These are phyloP conservation scores for Lactifluus volemus DNA, from an alignment of 768 basidiomycete species.

Conservation along the genomic window DNA sequence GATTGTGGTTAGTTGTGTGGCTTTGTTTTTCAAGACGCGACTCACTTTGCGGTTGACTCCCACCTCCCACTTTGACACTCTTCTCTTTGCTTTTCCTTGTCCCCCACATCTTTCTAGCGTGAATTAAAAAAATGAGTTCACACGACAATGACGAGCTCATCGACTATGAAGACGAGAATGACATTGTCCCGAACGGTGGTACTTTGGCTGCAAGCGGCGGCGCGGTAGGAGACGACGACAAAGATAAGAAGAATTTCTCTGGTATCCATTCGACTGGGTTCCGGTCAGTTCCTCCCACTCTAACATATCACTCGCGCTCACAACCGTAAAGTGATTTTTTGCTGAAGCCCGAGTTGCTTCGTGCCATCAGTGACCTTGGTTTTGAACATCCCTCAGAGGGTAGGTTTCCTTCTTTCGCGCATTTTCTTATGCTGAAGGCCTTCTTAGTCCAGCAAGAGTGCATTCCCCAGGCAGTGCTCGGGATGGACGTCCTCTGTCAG, in stretches of 20 bases:
- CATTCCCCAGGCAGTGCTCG: conserved; percentile 97
- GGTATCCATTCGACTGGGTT: conserved; percentile 99
- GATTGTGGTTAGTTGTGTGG: conserved; percentile 11
- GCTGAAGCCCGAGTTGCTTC: conserved; percentile 91
- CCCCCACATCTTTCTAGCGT: conserved; percentile 25
- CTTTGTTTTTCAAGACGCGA: conserved; percentile 7
- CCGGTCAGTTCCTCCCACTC: conserved; percentile 45
- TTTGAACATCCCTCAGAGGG: conserved; percentile 99
- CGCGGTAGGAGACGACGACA: conserved; percentile 46
- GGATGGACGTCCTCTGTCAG: conserved; percentile 99
- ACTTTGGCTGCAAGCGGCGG: conserved; percentile 38
- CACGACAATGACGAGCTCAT: conserved; percentile 89
- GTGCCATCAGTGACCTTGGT: conserved; percentile 98
- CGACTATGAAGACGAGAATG: conserved; percentile 91
- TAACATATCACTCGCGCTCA: conserved; percentile 7
- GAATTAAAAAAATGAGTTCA: conserved; percentile 47
- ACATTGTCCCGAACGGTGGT: conserved; percentile 56
- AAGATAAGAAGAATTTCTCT: conserved; percentile 96
- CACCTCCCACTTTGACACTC: conserved; percentile 11
- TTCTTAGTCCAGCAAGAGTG: conserved; percentile 95
- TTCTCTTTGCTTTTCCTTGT: conserved; percentile 26
- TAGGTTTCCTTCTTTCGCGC: conserved; percentile 28
- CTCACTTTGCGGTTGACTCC: conserved; percentile 20
- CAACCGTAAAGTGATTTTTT: conserved; percentile 74
- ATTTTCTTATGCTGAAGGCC: background rate